A percentile compares a stretch with the other conserved stretches of the same genome.
Conservation (phyloP, 768 basidiomycete genomes). For the Xerocomellus amylosporus region DNA sequence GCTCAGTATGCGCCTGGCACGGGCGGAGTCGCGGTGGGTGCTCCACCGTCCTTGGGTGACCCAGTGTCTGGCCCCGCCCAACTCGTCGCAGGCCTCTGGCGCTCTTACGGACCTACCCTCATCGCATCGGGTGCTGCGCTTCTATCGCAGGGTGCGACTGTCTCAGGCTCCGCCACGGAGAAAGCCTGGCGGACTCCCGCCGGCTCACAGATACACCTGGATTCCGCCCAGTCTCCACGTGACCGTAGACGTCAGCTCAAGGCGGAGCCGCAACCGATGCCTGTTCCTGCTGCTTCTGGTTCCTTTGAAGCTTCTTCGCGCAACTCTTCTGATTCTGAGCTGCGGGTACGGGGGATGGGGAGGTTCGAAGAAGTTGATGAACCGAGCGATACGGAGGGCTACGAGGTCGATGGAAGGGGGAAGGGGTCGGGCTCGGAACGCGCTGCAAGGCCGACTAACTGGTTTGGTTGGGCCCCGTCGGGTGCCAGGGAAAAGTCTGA, state of each 20-base stretch:
- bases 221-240: slow-evolving; percentile 31
- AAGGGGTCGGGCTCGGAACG: slow-evolving; percentile 17
- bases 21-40: slow-evolving; percentile 26
- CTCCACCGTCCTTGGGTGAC: slow-evolving; percentile 48
- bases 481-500: slow-evolving; percentile 22
- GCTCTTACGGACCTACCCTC: slow-evolving; percentile 72
- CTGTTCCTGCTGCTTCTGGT: slow-evolving; percentile 32
- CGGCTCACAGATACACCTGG: slow-evolving; percentile 31
- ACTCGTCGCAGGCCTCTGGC: slow-evolving; percentile 67
- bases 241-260: slow-evolving; percentile 53
- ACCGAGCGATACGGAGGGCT: slow-evolving; percentile 68
- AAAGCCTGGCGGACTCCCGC: slow-evolving; percentile 29
- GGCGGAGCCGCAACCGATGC: slow-evolving; percentile 42
- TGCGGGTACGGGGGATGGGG: slow-evolving; percentile 47
- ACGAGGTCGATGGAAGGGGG: slow-evolving; percentile 39
- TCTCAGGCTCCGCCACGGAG: slow-evolving; percentile 33
- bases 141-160: slow-evolving; percentile 49
- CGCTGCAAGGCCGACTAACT: slow-evolving; percentile 32
- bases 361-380: slow-evolving; percentile 69
- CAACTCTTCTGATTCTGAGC: slow-evolving; percentile 40
- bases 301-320: slow-evolving; percentile 35
- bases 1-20: slow-evolving; percentile 16
- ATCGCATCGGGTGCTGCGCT: slow-evolving; percentile 66
- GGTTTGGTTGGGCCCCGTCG: slow-evolving; percentile 35
- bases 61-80: slow-evolving; percentile 64